Base-by-base conservation (phyloP, 192 early-diverging fungal species). In the Rhizophlyctis rosea region DNA sequence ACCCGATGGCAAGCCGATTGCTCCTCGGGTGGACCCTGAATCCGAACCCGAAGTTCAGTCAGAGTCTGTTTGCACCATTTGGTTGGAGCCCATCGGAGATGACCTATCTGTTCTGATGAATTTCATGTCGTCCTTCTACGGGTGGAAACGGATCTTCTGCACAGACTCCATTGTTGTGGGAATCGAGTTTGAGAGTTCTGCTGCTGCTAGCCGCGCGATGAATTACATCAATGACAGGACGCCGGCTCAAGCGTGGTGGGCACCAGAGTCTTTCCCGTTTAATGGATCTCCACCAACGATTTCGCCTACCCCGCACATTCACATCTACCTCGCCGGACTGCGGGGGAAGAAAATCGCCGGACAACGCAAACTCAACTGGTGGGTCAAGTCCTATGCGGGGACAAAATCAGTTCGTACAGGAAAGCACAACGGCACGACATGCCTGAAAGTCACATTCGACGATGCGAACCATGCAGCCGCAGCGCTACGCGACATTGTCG, bases 41-140 rank as follows among this genome's bases (percentile, higher is more conserved):
- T 24, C 23, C 11, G 28, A 60, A 25, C 32, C 16, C 18, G 14
- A 30, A 1, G 54, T 31, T 54, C 16, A 23, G 9, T 21, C 25
- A n/a, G 3, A 24, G 0, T 24, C 24, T 52, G 30, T 57, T 13
- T 14, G 5, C 1, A 33, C 39, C 7, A 44, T 44, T 44, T 44
- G 39, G 39, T 18, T 67, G 14, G 33, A 14, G 14, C 65, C 65
- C 3, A n/a, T 47, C 24, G 65, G 65, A 30, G 65, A 47, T 18
- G 58, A 60, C 3, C 24, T 52, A n/a, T 21, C 14, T 28, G 57
- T 67, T 0, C 50, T 67, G 25, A 60, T 67, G 34, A 29, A 59
- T 34, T 29, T 67, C 18, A 27, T 60, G 16, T 29, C 56, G 13
- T 67, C 65, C 5, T 60, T 67, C 24, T 52, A 14, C 23, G 65